phyloP scores from a whole-genome alignment of 139 green algal species.

The Astrephomene gubernaculifera region DNA sequence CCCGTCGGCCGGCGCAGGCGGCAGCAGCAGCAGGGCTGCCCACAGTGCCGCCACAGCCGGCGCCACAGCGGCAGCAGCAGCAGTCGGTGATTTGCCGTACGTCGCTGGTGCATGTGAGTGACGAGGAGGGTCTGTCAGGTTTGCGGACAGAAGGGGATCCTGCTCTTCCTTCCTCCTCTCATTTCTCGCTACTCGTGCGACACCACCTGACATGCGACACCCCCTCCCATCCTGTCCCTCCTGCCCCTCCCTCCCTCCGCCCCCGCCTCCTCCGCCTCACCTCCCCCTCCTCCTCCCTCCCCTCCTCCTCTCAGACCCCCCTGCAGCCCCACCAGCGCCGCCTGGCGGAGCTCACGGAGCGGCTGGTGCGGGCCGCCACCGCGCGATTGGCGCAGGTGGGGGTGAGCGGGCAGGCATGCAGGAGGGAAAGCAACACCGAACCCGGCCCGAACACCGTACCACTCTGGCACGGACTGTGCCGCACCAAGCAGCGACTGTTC shows the following conservation, averaged over 20 bases:
- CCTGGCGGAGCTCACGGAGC: conserved; percentile 11
- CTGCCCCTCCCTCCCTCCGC: background rate
- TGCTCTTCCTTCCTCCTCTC: no score
- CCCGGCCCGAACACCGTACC: no score
- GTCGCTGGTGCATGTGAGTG: background rate
- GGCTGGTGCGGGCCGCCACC: background rate
- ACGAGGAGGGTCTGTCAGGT: no score
- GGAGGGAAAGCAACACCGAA: no score
- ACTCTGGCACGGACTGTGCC: no score
- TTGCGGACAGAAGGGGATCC: no score
- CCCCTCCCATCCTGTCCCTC: no score
- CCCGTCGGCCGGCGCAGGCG: background rate
- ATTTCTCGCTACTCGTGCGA: no score
- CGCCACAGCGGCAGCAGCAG: background rate
- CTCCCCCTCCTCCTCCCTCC: background rate
- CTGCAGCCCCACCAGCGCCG: conserved; percentile 3
- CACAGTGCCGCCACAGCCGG: background rate
- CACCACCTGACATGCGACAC: no score
- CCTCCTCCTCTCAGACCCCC: background rate
- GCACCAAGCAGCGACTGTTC: no score
- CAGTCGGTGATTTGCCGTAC: background rate
- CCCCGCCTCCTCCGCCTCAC: background rate
- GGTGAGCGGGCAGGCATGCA: no score
- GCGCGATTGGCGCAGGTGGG: background rate
- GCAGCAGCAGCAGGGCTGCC: background rate